A percentile compares a stretch with the other conserved stretches of the same genome.
Conservation (phyloP, 2,329 filamentous ascomycete genomes). For the Scytalidium sp. region DNA sequence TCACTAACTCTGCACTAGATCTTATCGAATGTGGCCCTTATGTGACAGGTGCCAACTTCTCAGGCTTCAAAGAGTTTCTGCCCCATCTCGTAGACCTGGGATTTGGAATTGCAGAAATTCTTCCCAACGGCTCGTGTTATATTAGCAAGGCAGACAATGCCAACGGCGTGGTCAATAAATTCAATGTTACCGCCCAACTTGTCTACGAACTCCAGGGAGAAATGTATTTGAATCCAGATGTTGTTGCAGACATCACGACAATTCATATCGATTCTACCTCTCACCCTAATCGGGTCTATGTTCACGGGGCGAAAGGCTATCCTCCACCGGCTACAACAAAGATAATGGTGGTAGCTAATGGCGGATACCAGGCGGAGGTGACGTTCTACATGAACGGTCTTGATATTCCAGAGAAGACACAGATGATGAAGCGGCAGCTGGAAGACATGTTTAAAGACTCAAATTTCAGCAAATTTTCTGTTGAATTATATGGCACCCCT, state of each 20-base stretch:
- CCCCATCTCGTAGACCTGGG: conserved; percentile 34
- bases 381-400: conserved; percentile 24
- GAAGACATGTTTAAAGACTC: conserved; percentile 20
- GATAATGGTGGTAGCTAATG: conserved; percentile 20
- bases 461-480: conserved; percentile 33
- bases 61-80: conserved; percentile 31
- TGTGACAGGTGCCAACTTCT: conserved; percentile 17
- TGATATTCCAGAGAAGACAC: conserved; percentile 22
- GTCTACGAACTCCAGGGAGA: conserved; percentile 38
- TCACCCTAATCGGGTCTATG: conserved; percentile 15
- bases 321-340: conserved; percentile 22
- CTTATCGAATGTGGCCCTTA: conserved; percentile 27
- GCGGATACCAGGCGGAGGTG: conserved; percentile 26
- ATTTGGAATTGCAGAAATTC: conserved; percentile 45
- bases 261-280: conserved; percentile 16
- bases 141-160: conserved; percentile 41
- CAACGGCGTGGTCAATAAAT: conserved; percentile 33
- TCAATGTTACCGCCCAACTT: conserved; percentile 35
- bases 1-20: not conserved
- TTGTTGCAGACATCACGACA: conserved; percentile 29
- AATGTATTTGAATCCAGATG: conserved; percentile 34
- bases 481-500: conserved; percentile 25
- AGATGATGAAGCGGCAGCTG: conserved; percentile 22
- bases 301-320: conserved; percentile 14
- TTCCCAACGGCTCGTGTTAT: conserved; percentile 35